Conservation (phyloP, 2,329 filamentous ascomycete species). For the Penicillium paneum region DNA sequence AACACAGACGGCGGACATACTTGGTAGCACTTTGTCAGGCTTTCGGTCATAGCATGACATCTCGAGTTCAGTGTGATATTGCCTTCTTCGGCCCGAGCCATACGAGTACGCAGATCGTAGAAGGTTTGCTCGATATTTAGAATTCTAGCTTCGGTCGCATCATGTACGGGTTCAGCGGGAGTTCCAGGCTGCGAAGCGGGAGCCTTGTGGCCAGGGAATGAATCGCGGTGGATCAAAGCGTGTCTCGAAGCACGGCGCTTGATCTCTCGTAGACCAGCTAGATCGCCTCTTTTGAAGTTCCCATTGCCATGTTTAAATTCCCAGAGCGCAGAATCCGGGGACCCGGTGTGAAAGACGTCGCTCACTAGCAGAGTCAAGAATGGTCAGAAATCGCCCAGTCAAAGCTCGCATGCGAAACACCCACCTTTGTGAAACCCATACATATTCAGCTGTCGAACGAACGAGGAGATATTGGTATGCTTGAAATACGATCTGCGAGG, state of each 20-base stretch:
- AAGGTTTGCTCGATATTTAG: conserved; percentile 74
- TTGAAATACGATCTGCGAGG: conserved; percentile 82
- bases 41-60: conserved; percentile 78
- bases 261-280: conserved; percentile 88
- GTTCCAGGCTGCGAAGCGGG: conserved; percentile 74
- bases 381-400: conserved; percentile 8
- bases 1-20: conserved; percentile 40
- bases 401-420: conserved; percentile 11
- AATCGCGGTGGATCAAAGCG: conserved; percentile 86
- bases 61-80: conserved; percentile 75
- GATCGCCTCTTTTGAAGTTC: conserved; percentile 92
- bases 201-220: conserved; percentile 74
- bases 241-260: conserved; percentile 92
- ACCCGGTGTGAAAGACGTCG: conserved; percentile 95
- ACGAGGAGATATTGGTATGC: conserved; percentile 98
- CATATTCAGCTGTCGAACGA: conserved; percentile 97
- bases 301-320: conserved; percentile 98
- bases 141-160: conserved; percentile 73
- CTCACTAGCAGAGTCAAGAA: conserved; percentile 63
- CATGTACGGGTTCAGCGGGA: conserved; percentile 77
- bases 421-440: conserved; percentile 98
- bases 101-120: conserved; percentile 72
- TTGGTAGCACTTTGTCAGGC: conserved; percentile 68
- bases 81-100: conserved; percentile 80
- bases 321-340: conserved; percentile 90